These are phyloP conservation scores for Syncephalastrum monosporum DNA, from an alignment of 371 early-diverging fungal species.

Conservation along the genomic window DNA sequence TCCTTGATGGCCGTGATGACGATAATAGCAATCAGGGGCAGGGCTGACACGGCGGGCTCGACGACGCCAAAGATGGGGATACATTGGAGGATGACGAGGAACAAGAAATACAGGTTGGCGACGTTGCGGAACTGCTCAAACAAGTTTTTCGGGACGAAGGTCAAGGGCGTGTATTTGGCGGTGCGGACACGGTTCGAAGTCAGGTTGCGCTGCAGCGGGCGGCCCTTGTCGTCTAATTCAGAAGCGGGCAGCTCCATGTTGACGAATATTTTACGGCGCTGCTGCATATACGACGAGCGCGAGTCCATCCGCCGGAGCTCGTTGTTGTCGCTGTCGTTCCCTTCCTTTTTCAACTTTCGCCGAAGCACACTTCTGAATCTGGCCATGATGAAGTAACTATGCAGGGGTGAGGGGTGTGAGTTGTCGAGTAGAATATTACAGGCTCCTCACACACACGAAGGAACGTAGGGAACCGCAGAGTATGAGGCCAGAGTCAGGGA, in stretches of 20 bases:
- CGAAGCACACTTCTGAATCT: too few relatives aligned
- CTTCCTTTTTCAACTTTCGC: conserved; percentile 7
- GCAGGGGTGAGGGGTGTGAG: too few relatives aligned
- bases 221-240: conserved; percentile 29
- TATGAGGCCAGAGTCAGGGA: too few relatives aligned
- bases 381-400: too few relatives aligned
- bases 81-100: conserved; percentile 81
- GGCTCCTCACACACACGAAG: too few relatives aligned
- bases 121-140: conserved; percentile 90
- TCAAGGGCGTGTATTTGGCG: conserved; percentile 80
- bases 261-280: conserved; percentile 38
- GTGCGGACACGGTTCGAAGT: conserved; percentile 73
- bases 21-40: conserved; percentile 84
- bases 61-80: conserved; percentile 72
- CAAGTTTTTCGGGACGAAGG: conserved; percentile 92
- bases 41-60: conserved; percentile 75
- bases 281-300: conserved; percentile 44
- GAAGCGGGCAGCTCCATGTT: conserved; percentile 32
- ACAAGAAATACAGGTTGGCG: conserved; percentile 92
- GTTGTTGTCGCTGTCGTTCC: conserved; percentile 10
- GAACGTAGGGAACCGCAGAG: too few relatives aligned
- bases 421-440: too few relatives aligned
- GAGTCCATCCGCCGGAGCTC: conserved; percentile 35
- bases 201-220: conserved; percentile 14
- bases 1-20: conserved; percentile 90